Base-by-base conservation (phyloP, 176 grass and related monocot species). In the Musa acuminata region DNA sequence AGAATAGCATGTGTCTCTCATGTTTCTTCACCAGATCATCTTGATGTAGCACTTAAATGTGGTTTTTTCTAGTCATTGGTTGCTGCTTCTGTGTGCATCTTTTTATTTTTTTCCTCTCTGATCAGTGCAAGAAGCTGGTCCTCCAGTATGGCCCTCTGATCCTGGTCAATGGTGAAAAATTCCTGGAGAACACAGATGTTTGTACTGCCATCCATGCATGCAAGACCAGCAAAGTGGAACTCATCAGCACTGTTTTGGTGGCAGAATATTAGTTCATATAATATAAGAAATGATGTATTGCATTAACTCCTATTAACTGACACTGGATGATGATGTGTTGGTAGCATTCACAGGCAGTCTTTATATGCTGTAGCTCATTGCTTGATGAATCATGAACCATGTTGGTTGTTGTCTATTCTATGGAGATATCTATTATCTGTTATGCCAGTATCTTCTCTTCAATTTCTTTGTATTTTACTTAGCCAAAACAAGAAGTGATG, bases 71-170 rank as follows among this genome's bases (percentile, higher is more conserved):
- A 43, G 51, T 77, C 17, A 80, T 11, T 35, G 77, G 23, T 25
- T 68, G 8, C 16, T n/a, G 2, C 11, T 71, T 51, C 11, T 19
- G 13, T 59, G 8, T 4, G 62, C 19, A 2, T 72, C 0, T 51
- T 62, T 48, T 35, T 26, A 67, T 75, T 49, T 22, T 64, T 70
- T 9, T 80, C 13, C 8, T 50, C 16, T 5, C 16, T 70, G 25
- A 49, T 35, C 80, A 98, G 95, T 98, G 95, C 90, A 98, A 98
- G 84, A 80, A 76, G 60, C 20, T 98, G 81, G 90, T 98, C 73
- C 83, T 98, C 72, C 86, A 91, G 21, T 98, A 98, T 57, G 68
- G 82, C 11, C 95, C 90, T 51, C 90, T 98, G 23, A 89, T 98
- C 69, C 69, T 98, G 71, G 67, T 91, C 10, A 94, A 93, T 57